These are phyloP conservation scores for Yamadazyma tumulicola DNA, from an alignment of 805 yeast species.

Conservation along the genomic window DNA sequence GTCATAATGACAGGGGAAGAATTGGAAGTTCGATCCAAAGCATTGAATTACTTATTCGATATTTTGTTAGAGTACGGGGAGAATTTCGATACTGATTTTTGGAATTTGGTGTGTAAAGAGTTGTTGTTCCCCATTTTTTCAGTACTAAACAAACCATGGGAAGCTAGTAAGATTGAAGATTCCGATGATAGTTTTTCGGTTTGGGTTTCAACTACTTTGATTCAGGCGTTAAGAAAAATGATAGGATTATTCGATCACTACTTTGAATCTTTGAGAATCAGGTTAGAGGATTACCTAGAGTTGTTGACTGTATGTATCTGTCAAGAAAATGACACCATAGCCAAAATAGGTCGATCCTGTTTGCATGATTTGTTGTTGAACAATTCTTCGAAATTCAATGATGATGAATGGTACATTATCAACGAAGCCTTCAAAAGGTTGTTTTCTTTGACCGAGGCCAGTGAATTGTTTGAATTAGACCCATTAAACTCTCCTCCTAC, in stretches of 20 bases:
- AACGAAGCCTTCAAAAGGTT: conserved; percentile 62
- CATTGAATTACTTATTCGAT: conserved; percentile 79
- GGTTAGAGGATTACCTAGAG: conserved; percentile 75
- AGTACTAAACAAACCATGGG: conserved; percentile 73
- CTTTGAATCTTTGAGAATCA: conserved; percentile 68
- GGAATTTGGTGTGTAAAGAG: conserved; percentile 78
- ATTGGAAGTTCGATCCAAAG: conserved; percentile 87
- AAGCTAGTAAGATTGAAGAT: conserved; percentile 54
- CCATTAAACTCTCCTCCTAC: conserved; percentile 33
- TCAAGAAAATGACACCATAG: conserved; percentile 95
- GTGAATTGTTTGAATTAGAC: conserved; percentile 68
- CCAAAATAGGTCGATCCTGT: conserved; percentile 90
- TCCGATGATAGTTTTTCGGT: conserved; percentile 85
- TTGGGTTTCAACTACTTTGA: conserved; percentile 94
- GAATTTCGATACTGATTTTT: conserved; percentile 67
- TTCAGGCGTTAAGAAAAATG: conserved; percentile 90
- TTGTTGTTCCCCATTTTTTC: conserved; percentile 88
- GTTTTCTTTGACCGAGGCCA: conserved; percentile 82
- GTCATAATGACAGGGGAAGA: conserved; percentile 93
- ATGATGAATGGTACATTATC: conserved; percentile 71
- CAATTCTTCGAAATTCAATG: conserved; percentile 62
- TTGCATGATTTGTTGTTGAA: conserved; percentile 74
- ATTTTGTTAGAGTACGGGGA: conserved; percentile 75
- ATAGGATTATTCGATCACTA: conserved; percentile 79
- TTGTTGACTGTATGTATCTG: conserved; percentile 84